Base-by-base conservation (phyloP, 2,329 filamentous ascomycete species). In the Neofusicoccum ribis region DNA sequence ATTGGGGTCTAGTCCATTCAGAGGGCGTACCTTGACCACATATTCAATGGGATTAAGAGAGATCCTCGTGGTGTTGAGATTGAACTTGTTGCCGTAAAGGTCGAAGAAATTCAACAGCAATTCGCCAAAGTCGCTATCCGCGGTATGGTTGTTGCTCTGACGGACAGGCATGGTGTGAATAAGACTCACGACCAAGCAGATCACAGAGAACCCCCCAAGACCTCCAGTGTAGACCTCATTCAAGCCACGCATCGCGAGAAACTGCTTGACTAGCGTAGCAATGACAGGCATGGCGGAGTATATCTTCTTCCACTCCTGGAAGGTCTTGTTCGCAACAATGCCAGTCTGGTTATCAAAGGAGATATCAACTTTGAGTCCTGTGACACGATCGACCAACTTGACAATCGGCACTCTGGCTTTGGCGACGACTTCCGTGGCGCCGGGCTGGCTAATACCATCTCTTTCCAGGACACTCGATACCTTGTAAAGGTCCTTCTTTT, bases 311-410 rank as follows among this genome's bases (percentile, higher is more conserved):
- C 95, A 99, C 0, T 81, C 76, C 63, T 88, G 78, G 74, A 97
- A 97, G 0, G 92, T 97, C 17, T 88, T 80, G 72, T 95, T 90
- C 2, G 95, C 94, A 17, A 85, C 79, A 9, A 97, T 80, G 11
- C 95, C 95, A 47, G 90, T 91, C 41, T 89, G 79, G 73, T 97
- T 98, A 79, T 99, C 94, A 74, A 99, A 97, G 0, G 93, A 98
- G 12, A 99, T 86, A 74, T 99, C 95, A 12, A 98, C 90, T 70
- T 91, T 91, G 62, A 99, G 81, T 12, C 88, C 89, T 1, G 93
- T 97, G 62, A 85, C 72, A 63, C 81, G 83, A 73, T 99, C 95
- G 50, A 92, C 85, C 72, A 91, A 98, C 77, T 99, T 99, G 78
- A 98, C 87, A 63, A 99, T 87, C 0, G 95, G 95, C 2, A 99